Evolutionary conservation across 768 basidiomycete species (phyloP), one percentile per base, ranked within the genome.

Genomic region (Rhodosporidiobolus odoratus): DNA sequence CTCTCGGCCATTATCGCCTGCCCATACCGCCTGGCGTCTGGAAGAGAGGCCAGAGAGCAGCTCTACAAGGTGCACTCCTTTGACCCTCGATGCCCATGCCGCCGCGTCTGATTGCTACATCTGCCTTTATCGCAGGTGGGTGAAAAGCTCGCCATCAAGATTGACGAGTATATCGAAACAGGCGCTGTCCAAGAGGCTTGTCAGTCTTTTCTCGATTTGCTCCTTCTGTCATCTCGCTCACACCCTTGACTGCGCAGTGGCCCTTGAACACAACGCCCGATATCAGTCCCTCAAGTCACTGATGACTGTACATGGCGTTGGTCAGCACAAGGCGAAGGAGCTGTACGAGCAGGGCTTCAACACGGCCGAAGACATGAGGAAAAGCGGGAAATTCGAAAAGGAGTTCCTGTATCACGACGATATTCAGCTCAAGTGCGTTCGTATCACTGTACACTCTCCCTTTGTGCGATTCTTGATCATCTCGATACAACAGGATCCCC

Each of bases 371-470:
- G 53, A 72, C 35, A 37, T 72, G 62, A 43, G 58, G 34, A 48
- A 43, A 21, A 68, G 66, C 34, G 71, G 66, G 7, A 40, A 64
- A 32, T 68, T 48, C 38, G 58, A 65, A 16, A 68, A 68, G 47
- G 71, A 62, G 58, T 65, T 72, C 27, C 41, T 37, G 10, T 72
- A 72, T 34, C 63, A 72, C 63, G 71, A 72, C 38, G 71, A 72
- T n/a, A 65, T 72, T 3, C 62, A 68, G 38, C 35, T 58, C 0
- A 25, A 25, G 67, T 68, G 13, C 23, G 67, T 57, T 19, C 3
- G 25, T 23, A 1, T 27, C 10, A 12, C 21, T 32, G 19, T 19
- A 15, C 17, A 4, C 13, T 13, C 1, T 16, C 6, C 3, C 9
- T 13, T 32, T 40, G 2, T 4, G 23, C 30, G 25, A 13, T 27